Conservation (phyloP, 805 yeast genomes). For the Sugiyamaella americana region DNA sequence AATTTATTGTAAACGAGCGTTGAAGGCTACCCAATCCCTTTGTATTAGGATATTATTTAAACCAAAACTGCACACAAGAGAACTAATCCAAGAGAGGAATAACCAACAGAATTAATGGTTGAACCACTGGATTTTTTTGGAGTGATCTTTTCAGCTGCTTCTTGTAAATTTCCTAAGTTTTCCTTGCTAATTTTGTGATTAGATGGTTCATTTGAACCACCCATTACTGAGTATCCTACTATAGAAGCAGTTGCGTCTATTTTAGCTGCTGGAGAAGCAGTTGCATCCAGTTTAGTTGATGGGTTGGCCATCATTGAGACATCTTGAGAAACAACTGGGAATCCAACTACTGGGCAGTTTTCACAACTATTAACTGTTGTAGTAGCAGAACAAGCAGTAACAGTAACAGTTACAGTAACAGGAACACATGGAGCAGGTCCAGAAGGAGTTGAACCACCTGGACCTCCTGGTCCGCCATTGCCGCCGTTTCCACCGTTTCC, state of each 20-base stretch:
- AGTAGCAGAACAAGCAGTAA: background rate
- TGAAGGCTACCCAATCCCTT: background rate
- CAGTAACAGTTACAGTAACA: background rate
- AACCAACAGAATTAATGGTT: background rate
- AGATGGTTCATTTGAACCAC: too few relatives aligned
- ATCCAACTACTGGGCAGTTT: background rate
- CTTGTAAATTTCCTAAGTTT: background rate
- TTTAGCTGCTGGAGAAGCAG: too few relatives aligned
- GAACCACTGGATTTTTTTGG: background rate
- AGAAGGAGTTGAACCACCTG: background rate
- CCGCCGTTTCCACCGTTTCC: constrained; percentile 8
- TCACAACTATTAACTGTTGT: background rate
- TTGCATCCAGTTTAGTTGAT: too few relatives aligned
- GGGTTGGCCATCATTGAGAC: background rate
- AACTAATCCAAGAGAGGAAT: background rate
- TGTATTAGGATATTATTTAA: background rate
- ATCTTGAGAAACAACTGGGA: background rate
- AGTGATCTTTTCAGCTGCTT: background rate
- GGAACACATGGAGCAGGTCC: background rate
- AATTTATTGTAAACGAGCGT: background rate
- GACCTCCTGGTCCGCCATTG: background rate
- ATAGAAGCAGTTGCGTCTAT: too few relatives aligned
- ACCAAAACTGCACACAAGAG: background rate
- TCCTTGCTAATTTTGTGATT: too few relatives aligned
- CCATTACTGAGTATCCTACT: too few relatives aligned